Percentiles rank a stretch among this genome's conserved stretches.
These are phyloP conservation scores for Ogataea ganodermae DNA, from an alignment of 805 yeast genomes.

Conservation along the genomic window DNA sequence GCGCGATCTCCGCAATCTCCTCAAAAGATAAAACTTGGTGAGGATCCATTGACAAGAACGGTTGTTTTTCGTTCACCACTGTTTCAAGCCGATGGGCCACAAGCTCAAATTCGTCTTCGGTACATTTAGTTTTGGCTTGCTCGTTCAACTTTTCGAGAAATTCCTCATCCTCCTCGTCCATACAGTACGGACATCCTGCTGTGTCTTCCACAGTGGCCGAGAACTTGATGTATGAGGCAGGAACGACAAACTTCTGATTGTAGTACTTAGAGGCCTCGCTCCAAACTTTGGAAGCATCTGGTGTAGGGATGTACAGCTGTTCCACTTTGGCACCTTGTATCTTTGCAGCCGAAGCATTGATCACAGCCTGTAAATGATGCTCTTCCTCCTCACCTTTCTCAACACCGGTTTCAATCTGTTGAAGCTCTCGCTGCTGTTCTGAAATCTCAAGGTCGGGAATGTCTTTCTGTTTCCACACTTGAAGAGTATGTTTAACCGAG, in stretches of 20 bases:
- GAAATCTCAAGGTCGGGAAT: constrained; percentile 78
- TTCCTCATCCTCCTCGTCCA: constrained; percentile 86
- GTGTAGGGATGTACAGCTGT: constrained; percentile 89
- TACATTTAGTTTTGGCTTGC: constrained; percentile 45
- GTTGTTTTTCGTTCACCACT: constrained; percentile 78
- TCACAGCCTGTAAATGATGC: constrained; percentile 89
- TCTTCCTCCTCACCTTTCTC: constrained; percentile 98
- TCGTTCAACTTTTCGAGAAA: constrained; percentile 52
- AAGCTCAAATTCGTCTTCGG: constrained; percentile 86
- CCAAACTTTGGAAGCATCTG: constrained; percentile 89
- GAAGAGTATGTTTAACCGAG: constrained; percentile 84
- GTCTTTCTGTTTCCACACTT: constrained; percentile 74
- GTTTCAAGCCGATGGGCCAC: constrained; percentile 74
- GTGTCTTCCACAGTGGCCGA: constrained; percentile 97
- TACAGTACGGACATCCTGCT: constrained; percentile 77
- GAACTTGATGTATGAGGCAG: constrained; percentile 80
- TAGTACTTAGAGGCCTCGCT: constrained; percentile 73
- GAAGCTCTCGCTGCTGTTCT: constrained; percentile 81
- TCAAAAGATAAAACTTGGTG: constrained; percentile 66
- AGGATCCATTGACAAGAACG: constrained; percentile 85
- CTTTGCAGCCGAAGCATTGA: constrained; percentile 74
- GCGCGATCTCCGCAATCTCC: constrained; percentile 60
- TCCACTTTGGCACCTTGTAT: constrained; percentile 53
- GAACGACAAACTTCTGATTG: constrained; percentile 63
- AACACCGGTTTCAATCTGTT: constrained; percentile 94